Evolutionary conservation across 352 stramenopile genomes (phyloP).

Genomic region (Phytophthora pinifolia): DNA sequence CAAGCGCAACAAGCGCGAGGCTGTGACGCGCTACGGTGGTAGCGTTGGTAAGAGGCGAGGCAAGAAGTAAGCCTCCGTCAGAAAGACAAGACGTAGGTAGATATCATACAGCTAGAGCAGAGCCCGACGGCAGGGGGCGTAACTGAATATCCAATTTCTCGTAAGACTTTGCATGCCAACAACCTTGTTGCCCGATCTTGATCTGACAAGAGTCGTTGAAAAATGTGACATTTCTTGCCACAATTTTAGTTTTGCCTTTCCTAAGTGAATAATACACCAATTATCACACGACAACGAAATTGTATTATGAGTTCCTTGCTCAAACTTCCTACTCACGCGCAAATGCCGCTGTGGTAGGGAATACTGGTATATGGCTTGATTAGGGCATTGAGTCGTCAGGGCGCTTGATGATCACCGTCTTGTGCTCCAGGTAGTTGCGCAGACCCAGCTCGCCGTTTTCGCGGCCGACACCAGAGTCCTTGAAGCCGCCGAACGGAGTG

Average conservation of each 20-base stretch:
- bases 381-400: constrained; percentile 37
- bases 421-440: constrained; percentile 78
- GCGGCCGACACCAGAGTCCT: constrained; percentile 81
- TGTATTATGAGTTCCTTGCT: constrained; percentile 17
- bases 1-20: constrained; percentile 85
- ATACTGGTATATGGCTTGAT: constrained; percentile 18
- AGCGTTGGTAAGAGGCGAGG: constrained; percentile 81
- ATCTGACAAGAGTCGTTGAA: too few species aligned
- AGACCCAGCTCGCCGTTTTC: constrained; percentile 78
- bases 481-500: constrained; percentile 86
- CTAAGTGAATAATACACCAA: too few species aligned
- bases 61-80: constrained; percentile 29
- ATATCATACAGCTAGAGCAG: constrained; percentile 31
- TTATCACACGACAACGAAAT: constrained; percentile 12
- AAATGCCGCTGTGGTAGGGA: background rate
- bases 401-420: constrained; percentile 67
- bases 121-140: constrained; percentile 18
- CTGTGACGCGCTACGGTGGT: constrained; percentile 73
- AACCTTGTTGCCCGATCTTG: background rate
- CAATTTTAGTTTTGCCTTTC: too few species aligned
- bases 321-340: constrained; percentile 1
- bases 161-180: constrained; percentile 14
- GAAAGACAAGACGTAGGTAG: constrained; percentile 25
- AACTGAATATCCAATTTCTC: constrained; percentile 32
- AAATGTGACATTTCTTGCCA: too few species aligned